Base-by-base conservation (phyloP, 2,329 filamentous ascomycete genomes). In the Dothideomycetidae sp. region DNA sequence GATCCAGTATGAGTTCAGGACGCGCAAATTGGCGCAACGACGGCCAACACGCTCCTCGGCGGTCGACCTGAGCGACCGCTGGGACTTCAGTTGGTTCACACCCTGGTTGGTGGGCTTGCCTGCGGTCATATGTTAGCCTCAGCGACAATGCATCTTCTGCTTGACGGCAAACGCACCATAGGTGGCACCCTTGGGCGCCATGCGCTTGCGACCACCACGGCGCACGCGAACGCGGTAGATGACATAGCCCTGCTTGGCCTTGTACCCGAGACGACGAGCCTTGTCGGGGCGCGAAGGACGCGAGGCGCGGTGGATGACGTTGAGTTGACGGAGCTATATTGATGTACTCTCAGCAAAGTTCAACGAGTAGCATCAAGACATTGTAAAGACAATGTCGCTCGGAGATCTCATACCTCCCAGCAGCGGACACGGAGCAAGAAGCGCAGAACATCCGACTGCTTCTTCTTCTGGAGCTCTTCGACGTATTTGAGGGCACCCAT, bases 381-480 rank as follows among this genome's bases (percentile, higher is more conserved):
- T 26, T 53, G 56, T 53, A 17, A 39, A 38, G 40, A 43, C 44
- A 54, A 53, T 55, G 52, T 49, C 50, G 53, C 53, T 55, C 52
- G 50, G 35, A 48, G 46, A 48, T 46, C 42, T 58, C 63, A 60
- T 66, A 88, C 88, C 83, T 98, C 90, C 90, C 90, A 98, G 86
- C 90, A 98, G 73, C 90, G 86, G 64, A 93, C 85, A 68, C 85
- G 88, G 70, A 94, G 84, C 72, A 98, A 81, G 78, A 98, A 98
- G 74, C 86, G 86, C 74, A 96, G 83, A 64, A 98, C 81, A 78
- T 98, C 90, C 68, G 84, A 93, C 81, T 98, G 90, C 85, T 98
- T 98, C 84, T 93, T 94, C 85, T 98, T 96, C 70, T 94, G 85
- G 74, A 98, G 81, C 78, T 98, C 90, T 79, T 98, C 92, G 72